Percentiles rank a stretch among this genome's conserved stretches.
phyloP scores from a whole-genome alignment of 768 basidiomycete genomes.

The Rhizopogon vesiculosus region DNA sequence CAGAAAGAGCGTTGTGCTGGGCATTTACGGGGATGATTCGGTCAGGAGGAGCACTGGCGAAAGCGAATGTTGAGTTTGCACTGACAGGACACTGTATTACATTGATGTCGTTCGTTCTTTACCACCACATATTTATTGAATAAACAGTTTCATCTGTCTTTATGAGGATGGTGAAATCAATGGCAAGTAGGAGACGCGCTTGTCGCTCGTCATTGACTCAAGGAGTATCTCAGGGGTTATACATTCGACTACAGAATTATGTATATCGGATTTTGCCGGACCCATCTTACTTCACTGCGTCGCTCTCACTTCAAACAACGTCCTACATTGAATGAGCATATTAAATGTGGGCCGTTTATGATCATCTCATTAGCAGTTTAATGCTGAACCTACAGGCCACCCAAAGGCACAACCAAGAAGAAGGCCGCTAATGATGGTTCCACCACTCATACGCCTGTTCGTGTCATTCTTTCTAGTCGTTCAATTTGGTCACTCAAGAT shows the following conservation, averaged over 20 bases:
- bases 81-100: not conserved
- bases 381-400: constrained; percentile 17
- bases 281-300: too few relatives aligned
- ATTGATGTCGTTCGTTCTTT: not conserved
- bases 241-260: too few relatives aligned
- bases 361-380: not conserved
- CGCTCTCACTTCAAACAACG: too few relatives aligned
- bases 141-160: too few relatives aligned
- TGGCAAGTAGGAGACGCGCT: too few relatives aligned
- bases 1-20: not conserved
- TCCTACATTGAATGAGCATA: not conserved
- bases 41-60: not conserved
- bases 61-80: not conserved
- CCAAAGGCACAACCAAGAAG: constrained; percentile 22
- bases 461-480: not conserved
- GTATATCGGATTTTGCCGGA: too few relatives aligned
- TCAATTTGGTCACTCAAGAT: not conserved
- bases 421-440: constrained; percentile 5
- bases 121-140: too few relatives aligned
- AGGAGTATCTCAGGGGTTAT: too few relatives aligned
- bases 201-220: too few relatives aligned
- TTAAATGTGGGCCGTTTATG: not conserved
- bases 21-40: not conserved
- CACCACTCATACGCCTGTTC: constrained; percentile 17
- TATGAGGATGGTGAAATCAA: too few relatives aligned